Base-by-base conservation (phyloP, 2,329 filamentous ascomycete species). In the Helminthosporium solani region DNA sequence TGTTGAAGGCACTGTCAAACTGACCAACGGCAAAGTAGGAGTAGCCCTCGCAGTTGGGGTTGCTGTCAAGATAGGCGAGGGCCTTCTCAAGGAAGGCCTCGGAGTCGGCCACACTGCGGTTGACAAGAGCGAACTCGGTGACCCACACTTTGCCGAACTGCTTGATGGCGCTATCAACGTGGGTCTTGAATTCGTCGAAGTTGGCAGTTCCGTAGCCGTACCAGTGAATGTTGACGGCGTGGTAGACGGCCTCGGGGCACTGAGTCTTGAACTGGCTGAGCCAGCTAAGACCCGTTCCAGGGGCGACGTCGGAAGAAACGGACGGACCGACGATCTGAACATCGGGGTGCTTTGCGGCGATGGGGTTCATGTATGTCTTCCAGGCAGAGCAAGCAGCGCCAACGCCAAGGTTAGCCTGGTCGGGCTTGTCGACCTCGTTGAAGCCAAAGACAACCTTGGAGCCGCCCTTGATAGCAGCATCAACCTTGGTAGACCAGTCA, bases 401-500 rank as follows among this genome's bases (percentile, higher is more conserved):
- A 15, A 63, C 61, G 31, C 50, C 47, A 30, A 73, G 44, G 58
- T 69, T 68, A 53, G 65, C 60, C 55, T 71, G 68, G 2, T 30
- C 44, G 5, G 48, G 36, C 25, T 54, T 57, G 41, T 72, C 69
- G 43, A 65, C 66, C 58, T 72, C 69, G 58, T 72, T 72, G 63
- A 71, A 69, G 47, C 59, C 66, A 59, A 72, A 69, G 56, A 72
- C 61, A 30, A 58, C 58, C 33, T 54, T 64, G 50, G 64, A 55
- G 37, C 68, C 68, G 27, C 53, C 58, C 33, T 56, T 53, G 47
- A 68, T 62, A 21, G 63, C 64, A 33, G 55, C 58, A 36, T 68
- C 58, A 39, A 88, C 66, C 63, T 70, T 63, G 44, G 54, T 54
- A 45, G 64, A 56, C 58, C 60, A 65, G 19, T 54, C 56, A 19